Conservation (phyloP, 202 grass and related monocot genomes). For the Dendrocalamus latiflorus region DNA sequence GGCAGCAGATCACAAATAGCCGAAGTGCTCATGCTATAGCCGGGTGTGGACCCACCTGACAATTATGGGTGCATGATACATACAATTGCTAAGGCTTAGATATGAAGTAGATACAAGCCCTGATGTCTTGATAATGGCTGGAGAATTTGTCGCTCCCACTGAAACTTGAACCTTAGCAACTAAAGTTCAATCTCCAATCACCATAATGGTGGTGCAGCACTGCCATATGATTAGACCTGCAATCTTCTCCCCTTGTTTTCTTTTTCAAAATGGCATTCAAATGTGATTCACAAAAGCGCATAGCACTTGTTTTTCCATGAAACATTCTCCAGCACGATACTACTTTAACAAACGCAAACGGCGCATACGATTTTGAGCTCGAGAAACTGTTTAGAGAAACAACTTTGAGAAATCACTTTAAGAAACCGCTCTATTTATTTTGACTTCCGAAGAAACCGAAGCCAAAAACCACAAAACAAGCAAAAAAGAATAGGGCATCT, state of each 20-base stretch:
- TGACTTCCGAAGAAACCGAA: too few relatives aligned
- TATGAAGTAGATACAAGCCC: conserved; percentile 1
- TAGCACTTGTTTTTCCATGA: background rate
- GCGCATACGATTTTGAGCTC: too few relatives aligned
- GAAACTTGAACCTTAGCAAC: conserved; percentile 27
- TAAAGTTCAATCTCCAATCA: conserved; percentile 16
- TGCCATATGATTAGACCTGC: conserved; percentile 21
- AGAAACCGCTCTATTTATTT: too few relatives aligned
- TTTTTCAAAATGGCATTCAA: background rate
- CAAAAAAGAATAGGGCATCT: too few relatives aligned
- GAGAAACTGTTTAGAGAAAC: too few relatives aligned
- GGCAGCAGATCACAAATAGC: background rate
- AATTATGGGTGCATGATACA: too few relatives aligned
- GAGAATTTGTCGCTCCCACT: conserved; percentile 48
- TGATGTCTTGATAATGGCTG: conserved; percentile 27
- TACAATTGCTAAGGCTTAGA: too few relatives aligned
- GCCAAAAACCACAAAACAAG: too few relatives aligned
- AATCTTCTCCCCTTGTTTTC: background rate
- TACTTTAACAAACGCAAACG: too few relatives aligned
- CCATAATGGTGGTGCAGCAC: conserved; percentile 22
- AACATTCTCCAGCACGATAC: conserved; percentile 9
- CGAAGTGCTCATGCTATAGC: background rate
- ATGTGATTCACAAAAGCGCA: background rate
- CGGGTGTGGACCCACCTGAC: conserved; percentile 13
- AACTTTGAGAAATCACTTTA: too few relatives aligned